Evolutionary conservation across 345 rosid genomes (phyloP).

Genomic region (Toxicodendron radicans): DNA sequence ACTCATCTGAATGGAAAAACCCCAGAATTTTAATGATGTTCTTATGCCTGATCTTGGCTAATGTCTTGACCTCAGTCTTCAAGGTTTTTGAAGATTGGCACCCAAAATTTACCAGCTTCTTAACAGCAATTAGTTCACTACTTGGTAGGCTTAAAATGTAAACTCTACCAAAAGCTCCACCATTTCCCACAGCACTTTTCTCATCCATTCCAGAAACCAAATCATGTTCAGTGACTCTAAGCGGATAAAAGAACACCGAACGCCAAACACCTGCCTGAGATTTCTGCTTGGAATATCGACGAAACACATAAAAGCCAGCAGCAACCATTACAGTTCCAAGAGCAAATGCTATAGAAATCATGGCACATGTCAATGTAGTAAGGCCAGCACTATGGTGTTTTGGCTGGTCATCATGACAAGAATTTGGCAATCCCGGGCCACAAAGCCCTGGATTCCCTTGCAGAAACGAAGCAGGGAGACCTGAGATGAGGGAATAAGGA

Average conservation of each 20-base stretch:
- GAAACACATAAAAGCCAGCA: constrained; percentile 52
- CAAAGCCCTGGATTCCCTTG: constrained; percentile 88
- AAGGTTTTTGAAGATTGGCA: constrained; percentile 60
- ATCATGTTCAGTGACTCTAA: constrained; percentile 73
- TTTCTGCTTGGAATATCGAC: constrained; percentile 52
- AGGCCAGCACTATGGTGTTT: constrained; percentile 37
- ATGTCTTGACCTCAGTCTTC: constrained; percentile 77
- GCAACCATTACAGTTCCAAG: constrained; percentile 47
- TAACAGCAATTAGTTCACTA: constrained; percentile 77
- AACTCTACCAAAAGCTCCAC: constrained; percentile 66
- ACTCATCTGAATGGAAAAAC: constrained; percentile 72
- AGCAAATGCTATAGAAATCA: constrained; percentile 67
- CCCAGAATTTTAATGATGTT: constrained; percentile 76
- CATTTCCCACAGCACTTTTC: constrained; percentile 55
- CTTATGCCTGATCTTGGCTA: constrained; percentile 85
- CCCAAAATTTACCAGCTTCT: constrained; percentile 67
- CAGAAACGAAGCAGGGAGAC: constrained; percentile 86
- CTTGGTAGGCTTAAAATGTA: constrained; percentile 61
- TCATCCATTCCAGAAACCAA: constrained; percentile 64
- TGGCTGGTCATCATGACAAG: constrained; percentile 51
- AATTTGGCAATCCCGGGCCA: constrained; percentile 69
- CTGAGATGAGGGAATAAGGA: constrained; percentile 68
- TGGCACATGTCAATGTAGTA: constrained; percentile 47
- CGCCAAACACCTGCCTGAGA: constrained; percentile 58
- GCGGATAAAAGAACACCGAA: constrained; percentile 81